Conservation (phyloP, 2,329 filamentous ascomycete genomes). For the Aureobasidium leucospermi region DNA sequence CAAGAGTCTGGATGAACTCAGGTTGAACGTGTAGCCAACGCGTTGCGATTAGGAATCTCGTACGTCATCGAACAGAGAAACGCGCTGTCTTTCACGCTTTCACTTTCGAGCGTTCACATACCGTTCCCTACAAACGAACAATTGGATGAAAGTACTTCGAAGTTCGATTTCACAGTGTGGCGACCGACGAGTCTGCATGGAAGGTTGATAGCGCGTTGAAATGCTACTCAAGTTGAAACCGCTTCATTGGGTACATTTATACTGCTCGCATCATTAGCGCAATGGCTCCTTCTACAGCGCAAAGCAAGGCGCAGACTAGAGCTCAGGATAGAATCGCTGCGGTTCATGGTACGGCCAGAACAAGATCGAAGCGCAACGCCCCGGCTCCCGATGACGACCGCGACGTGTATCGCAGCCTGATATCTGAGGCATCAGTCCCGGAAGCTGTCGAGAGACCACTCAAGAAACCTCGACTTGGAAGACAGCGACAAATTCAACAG, state of each 20-base stretch:
- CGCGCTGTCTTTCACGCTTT: neutral
- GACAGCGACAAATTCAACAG: neutral
- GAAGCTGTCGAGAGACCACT: conserved; percentile 10
- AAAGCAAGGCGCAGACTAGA: conserved; percentile 13
- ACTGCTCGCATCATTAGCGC: neutral
- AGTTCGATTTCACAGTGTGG: neutral
- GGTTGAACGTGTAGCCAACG: conserved; percentile 2
- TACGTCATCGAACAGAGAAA: conserved; percentile 1
- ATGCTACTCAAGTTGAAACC: neutral
- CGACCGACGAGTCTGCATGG: neutral
- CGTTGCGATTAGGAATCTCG: neutral
- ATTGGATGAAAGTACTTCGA: neutral
- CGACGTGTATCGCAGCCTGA: conserved; percentile 14
- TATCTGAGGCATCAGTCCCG: conserved; percentile 16
- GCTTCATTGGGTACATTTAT: neutral
- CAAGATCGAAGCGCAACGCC: neutral
- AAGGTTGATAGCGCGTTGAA: neutral
- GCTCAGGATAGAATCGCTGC: conserved; percentile 16
- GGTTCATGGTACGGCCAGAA: neutral
- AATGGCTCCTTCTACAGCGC: conserved; percentile 6
- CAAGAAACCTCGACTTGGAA: conserved; percentile 13
- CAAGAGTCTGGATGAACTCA: neutral
- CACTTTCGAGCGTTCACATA: neutral
- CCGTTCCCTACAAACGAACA: neutral
- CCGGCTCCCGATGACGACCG: neutral